Base-by-base conservation (phyloP, 2,329 filamentous ascomycete species). In the Colletotrichum australisinense region DNA sequence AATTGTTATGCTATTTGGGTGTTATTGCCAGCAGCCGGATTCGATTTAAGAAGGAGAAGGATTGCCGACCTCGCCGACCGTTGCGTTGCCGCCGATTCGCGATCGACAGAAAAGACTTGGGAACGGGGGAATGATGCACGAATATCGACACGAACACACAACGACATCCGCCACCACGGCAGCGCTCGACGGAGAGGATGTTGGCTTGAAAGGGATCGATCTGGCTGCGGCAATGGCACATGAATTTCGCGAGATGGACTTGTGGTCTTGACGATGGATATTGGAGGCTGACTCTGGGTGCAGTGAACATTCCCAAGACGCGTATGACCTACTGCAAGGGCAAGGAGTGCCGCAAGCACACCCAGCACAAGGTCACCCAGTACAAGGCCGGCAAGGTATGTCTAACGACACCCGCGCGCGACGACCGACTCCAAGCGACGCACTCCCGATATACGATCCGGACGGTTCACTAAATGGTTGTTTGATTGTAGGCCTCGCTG, bases 301-400 rank as follows among this genome's bases (percentile, higher is more conserved):
- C 96, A 95, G 95, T 98, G 91, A 98, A 98, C 94, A 94, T 98
- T 90, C 95, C 95, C 84, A 98, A 98, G 91, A 98, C 95, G 86
- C 93, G 95, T 86, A 94, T 95, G 90, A 98, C 95, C 87, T 98
- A 95, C 90, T 97, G 94, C 94, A 97, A 97, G 91, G 94, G 94
- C 90, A 95, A 93, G 91, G 92, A 95, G 84, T 97, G 95, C 94
- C 91, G 90, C 83, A 95, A 95, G 89, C 94, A 95, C 91, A 95
- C 93, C 83, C 92, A 94, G 87, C 93, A 95, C 91, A 95, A 95
- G 90, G 94, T 97, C 84, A 97, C 94, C 81, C 95, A 97, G 89
- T 97, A 98, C 93, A 98, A 97, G 91, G 94, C 94, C 84, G 94
- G 94, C 87, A 97, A 97, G 92, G 92, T 93, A 67, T 76, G 69